Evolutionary conservation across 208 protist species (phyloP).

Genomic region (Leishmania martiniquensis): DNA sequence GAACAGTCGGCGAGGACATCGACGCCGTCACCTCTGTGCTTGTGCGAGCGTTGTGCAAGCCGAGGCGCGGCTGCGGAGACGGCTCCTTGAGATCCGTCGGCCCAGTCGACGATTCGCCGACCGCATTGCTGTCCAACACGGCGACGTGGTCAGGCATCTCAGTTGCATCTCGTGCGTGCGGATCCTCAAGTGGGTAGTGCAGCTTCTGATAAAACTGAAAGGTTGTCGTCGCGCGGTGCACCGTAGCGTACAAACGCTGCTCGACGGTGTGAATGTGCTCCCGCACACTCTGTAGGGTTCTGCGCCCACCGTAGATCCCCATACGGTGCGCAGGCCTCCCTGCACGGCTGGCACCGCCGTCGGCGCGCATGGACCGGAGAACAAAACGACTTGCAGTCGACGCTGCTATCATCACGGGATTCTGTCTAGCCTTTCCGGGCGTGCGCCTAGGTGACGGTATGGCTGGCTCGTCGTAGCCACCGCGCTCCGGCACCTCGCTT

Average conservation of each 20-base stretch:
- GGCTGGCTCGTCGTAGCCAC: conserved; percentile 10
- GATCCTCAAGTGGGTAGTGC: conserved; percentile 65
- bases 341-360: not conserved
- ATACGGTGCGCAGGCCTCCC: not conserved
- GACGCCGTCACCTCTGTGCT: not conserved
- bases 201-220: conserved; percentile 75
- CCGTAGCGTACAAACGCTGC: conserved; percentile 55
- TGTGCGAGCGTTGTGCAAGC: conserved; percentile 10
- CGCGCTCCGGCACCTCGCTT: conserved; percentile 45
- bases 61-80: conserved; percentile 43
- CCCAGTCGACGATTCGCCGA: conserved; percentile 14
- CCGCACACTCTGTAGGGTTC: conserved; percentile 15
- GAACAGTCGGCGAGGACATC: not conserved
- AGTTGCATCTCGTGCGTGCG: conserved; percentile 25
- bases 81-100: conserved; percentile 31
- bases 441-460: conserved; percentile 29
- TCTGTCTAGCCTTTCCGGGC: conserved; percentile 25
- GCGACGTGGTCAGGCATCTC: conserved; percentile 16
- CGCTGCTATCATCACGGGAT: conserved; percentile 6
- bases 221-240: conserved; percentile 35
- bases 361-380: conserved; percentile 6
- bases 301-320: not conserved
- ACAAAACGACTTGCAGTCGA: conserved; percentile 10
- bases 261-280: conserved; percentile 42
- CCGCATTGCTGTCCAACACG: conserved; percentile 1